These are phyloP conservation scores for Fusarium graminum DNA, from an alignment of 2,329 filamentous ascomycete species.

Conservation along the genomic window DNA sequence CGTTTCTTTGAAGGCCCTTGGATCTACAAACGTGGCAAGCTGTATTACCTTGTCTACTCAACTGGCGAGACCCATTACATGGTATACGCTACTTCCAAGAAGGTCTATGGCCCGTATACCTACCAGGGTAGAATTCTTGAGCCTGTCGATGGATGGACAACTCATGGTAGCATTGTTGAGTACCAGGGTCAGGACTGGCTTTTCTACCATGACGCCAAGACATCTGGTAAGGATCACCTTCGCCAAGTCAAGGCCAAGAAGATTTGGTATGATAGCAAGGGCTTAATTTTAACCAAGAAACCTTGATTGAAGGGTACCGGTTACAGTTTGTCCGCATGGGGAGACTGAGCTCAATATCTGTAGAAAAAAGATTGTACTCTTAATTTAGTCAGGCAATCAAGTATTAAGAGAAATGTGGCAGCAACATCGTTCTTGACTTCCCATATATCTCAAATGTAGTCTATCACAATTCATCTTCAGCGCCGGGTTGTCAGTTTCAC, in stretches of 20 bases:
- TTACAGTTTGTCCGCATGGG: too few species aligned
- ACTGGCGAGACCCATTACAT: conserved; percentile 19
- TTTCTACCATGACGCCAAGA: conserved; percentile 25
- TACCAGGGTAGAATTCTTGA: conserved; percentile 22
- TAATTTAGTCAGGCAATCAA: not conserved
- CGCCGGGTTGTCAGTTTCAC: too few species aligned
- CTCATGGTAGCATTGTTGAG: conserved; percentile 26
- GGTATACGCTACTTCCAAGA: conserved; percentile 25
- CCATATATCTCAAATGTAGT: too few species aligned
- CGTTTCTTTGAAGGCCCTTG: conserved; percentile 21
- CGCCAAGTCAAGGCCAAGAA: conserved; percentile 29
- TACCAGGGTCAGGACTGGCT: conserved; percentile 27
- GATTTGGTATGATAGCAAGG: conserved; percentile 26
- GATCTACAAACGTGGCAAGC: conserved; percentile 21
- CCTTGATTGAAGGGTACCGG: not conserved
- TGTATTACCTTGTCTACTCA: conserved; percentile 28
- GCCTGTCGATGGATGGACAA: conserved; percentile 25
- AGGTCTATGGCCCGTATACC: conserved; percentile 20
- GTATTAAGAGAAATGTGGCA: too few species aligned
- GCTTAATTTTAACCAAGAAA: conserved; percentile 20
- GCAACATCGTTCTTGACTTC: too few species aligned
- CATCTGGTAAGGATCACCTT: conserved; percentile 16
- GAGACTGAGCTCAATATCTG: not conserved
- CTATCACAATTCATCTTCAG: too few species aligned
- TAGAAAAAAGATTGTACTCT: not conserved